Conservation (phyloP, 805 yeast species). For the Starmerella kuoi region DNA sequence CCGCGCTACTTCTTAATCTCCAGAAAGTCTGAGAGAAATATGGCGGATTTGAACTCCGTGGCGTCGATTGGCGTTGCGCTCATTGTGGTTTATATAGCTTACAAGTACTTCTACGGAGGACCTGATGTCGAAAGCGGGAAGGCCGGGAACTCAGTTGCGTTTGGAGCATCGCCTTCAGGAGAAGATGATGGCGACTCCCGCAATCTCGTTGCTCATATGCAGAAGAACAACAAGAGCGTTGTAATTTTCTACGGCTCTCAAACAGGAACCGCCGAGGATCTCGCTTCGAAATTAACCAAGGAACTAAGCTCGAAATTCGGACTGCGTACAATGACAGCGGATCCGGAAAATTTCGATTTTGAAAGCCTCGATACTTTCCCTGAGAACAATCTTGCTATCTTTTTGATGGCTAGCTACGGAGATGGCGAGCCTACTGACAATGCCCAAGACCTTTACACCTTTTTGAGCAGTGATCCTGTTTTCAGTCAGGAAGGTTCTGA, state of each 20-base stretch:
- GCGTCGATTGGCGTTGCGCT: constrained; percentile 16
- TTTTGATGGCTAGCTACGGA: constrained; percentile 87
- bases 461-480: constrained; percentile 43
- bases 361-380: constrained; percentile 60
- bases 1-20: too few species aligned
- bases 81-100: constrained; percentile 17
- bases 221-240: constrained; percentile 55
- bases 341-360: constrained; percentile 76
- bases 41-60: constrained; percentile 3
- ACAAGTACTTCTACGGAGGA: constrained; percentile 15
- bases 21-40: too few species aligned
- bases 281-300: constrained; percentile 78
- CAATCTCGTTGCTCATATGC: constrained; percentile 31
- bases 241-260: constrained; percentile 86
- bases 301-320: constrained; percentile 76
- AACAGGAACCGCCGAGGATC: constrained; percentile 98
- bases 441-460: constrained; percentile 66
- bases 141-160: neutral
- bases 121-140: constrained; percentile 11
- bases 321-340: constrained; percentile 71
- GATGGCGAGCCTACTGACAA: constrained; percentile 98
- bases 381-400: constrained; percentile 47
- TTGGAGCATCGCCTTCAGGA: neutral
- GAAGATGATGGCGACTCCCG: constrained; percentile 6
- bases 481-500: constrained; percentile 31